These are phyloP conservation scores for Suillus luteus DNA, from an alignment of 768 basidiomycete species.

Conservation along the genomic window DNA sequence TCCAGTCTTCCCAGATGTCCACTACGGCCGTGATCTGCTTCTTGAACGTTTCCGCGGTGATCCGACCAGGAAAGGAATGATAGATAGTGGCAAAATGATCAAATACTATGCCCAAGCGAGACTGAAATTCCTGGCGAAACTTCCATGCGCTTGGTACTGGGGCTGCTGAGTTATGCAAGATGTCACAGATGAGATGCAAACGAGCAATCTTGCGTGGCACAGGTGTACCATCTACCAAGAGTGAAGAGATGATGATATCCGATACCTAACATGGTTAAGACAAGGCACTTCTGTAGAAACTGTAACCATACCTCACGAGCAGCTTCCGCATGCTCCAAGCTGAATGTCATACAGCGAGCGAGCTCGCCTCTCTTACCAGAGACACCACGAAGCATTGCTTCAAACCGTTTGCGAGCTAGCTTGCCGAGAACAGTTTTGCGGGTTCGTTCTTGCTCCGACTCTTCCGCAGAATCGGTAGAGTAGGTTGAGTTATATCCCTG, in stretches of 20 bases:
- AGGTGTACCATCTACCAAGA: conserved; percentile 88
- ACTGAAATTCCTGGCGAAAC: conserved; percentile 93
- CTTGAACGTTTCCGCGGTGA: conserved; percentile 96
- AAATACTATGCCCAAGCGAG: conserved; percentile 89
- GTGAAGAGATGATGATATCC: conserved; percentile 86
- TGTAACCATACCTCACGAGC: conserved; percentile 73
- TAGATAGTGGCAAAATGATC: conserved; percentile 94
- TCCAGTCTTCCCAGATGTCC: conserved; percentile 99
- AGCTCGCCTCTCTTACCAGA: conserved; percentile 88
- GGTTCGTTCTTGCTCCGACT: conserved; percentile 83
- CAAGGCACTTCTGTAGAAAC: neutral
- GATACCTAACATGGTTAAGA: conserved; percentile 58
- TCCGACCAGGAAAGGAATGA: conserved; percentile 92
- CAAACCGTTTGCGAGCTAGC: conserved; percentile 81
- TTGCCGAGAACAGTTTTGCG: conserved; percentile 78
- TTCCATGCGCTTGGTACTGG: conserved; percentile 96
- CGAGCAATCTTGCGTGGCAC: conserved; percentile 98
- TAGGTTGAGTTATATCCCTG: conserved; percentile 88
- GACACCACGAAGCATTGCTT: conserved; percentile 86
- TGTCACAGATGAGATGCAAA: conserved; percentile 94
- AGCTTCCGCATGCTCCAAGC: conserved; percentile 94
- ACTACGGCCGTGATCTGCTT: conserved; percentile 86
- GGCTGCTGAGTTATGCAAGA: conserved; percentile 95
- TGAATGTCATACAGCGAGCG: conserved; percentile 96
- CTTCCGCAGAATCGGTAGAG: conserved; percentile 93